phyloP scores from a whole-genome alignment of 2,329 filamentous ascomycete genomes.

The Fusarium redolens region DNA sequence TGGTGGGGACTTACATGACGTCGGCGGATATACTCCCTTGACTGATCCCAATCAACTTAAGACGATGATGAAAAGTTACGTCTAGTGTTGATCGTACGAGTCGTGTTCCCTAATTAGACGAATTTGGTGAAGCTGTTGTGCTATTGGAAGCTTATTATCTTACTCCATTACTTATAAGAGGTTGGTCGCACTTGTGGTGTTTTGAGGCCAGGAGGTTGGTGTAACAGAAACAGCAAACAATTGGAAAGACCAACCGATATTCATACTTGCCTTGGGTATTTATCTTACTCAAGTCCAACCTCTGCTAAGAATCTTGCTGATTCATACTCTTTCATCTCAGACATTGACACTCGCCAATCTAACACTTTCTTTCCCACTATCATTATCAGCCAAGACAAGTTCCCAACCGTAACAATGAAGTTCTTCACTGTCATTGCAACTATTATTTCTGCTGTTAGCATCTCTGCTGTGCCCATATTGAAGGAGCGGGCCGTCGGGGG shows the following conservation, averaged over 20 bases:
- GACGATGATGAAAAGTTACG: conserved; percentile 13
- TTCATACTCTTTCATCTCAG: conserved; percentile 15
- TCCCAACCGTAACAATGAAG: conserved; percentile 46
- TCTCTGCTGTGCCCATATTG: conserved; percentile 46
- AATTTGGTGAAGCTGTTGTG: conserved; percentile 10
- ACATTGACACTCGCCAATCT: not conserved
- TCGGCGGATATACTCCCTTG: conserved; percentile 20
- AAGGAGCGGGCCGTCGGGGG: conserved; percentile 59
- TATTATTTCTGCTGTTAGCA: conserved; percentile 36
- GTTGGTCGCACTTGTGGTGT: conserved; percentile 27
- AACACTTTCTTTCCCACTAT: not conserved
- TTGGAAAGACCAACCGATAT: not conserved
- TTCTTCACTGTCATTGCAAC: conserved; percentile 37
- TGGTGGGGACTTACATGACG: conserved; percentile 20
- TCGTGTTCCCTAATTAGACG: not conserved
- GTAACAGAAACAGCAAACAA: not conserved
- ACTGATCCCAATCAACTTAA: not conserved
- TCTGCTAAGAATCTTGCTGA: conserved; percentile 18
- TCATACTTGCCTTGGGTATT: not conserved
- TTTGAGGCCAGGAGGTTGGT: conserved; percentile 33
- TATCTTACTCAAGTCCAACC: conserved; percentile 21
- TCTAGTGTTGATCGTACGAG: conserved; percentile 2
- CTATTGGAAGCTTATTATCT: conserved; percentile 29
- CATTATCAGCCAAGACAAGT: not conserved
- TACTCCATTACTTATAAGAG: conserved; percentile 23